Evolutionary conservation across 306 rosid genomes (phyloP).

Genomic region (Biancaea sappan): DNA sequence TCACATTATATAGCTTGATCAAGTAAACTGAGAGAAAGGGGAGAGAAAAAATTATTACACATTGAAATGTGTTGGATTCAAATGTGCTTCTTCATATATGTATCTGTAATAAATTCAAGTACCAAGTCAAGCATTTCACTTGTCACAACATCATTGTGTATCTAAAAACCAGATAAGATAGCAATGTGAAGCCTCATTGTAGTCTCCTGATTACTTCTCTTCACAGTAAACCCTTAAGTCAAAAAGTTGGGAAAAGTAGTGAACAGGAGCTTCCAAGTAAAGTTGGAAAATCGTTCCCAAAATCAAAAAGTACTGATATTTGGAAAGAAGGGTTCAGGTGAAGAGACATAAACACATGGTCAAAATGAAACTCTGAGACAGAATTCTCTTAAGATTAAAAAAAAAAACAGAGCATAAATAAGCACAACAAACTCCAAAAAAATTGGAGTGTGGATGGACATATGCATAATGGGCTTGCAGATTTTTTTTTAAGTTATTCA

Average conservation of each 20-base stretch:
- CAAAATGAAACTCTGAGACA: slow-evolving; percentile 49
- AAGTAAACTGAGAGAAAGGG: slow-evolving; percentile 32
- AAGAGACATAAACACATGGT: slow-evolving; percentile 52
- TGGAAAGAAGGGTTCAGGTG: slow-evolving; percentile 42
- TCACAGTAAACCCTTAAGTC: slow-evolving; percentile 50
- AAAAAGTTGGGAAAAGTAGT: slow-evolving; percentile 53
- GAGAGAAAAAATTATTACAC: slow-evolving; percentile 45
- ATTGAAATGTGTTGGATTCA: slow-evolving; percentile 47
- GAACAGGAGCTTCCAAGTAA: slow-evolving; percentile 40
- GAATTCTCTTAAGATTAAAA: slow-evolving; percentile 40
- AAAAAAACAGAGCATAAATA: slow-evolving; percentile 53
- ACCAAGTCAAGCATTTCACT: slow-evolving; percentile 63
- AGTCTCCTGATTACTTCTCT: slow-evolving; percentile 58
- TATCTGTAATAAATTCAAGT: slow-evolving; percentile 69
- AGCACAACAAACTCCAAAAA: slow-evolving; percentile 53
- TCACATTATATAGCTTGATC: slow-evolving; percentile 26
- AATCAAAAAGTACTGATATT: slow-evolving; percentile 22
- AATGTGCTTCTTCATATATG: slow-evolving; percentile 57
- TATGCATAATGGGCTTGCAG: slow-evolving; percentile 56
- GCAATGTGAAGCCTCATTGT: slow-evolving; percentile 71
- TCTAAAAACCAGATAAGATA: slow-evolving; percentile 45
- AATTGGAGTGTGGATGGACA: slow-evolving; percentile 50
- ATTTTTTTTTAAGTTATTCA: slow-evolving; percentile 74
- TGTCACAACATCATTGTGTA: slow-evolving; percentile 63
- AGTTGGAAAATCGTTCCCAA: slow-evolving; percentile 55